These are phyloP conservation scores for Chamaecrista fasciculata DNA, from an alignment of 306 rosid genomes.

Conservation along the genomic window DNA sequence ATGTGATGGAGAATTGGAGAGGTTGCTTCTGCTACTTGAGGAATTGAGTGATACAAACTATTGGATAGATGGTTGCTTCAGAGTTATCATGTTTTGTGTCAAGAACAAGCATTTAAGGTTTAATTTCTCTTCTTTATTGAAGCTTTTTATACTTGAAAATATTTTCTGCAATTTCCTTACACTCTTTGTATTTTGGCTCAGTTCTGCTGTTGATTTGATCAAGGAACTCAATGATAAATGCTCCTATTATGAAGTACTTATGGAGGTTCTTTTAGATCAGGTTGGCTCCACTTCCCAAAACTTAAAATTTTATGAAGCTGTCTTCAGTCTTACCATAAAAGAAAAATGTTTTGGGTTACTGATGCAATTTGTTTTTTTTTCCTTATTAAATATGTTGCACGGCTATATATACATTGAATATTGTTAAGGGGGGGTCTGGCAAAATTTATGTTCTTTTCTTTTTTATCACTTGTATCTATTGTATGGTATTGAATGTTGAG, in stretches of 20 bases:
- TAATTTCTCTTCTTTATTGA: slow-evolving; percentile 13
- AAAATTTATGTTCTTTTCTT: neutral
- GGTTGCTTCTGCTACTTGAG: slow-evolving; percentile 53
- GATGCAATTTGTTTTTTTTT: neutral
- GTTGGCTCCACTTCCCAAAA: slow-evolving; percentile 44
- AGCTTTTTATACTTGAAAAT: neutral
- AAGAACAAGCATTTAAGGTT: slow-evolving; percentile 66
- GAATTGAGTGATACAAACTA: slow-evolving; percentile 51
- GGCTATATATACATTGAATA: neutral
- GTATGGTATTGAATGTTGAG: too few relatives aligned
- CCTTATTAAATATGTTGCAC: neutral
- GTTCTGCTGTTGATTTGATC: slow-evolving; percentile 57
- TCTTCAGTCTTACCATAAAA: slow-evolving; percentile 5
- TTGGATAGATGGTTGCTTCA: slow-evolving; percentile 78
- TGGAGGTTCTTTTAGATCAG: slow-evolving; percentile 58
- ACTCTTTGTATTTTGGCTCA: slow-evolving; percentile 33
- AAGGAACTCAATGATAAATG: slow-evolving; percentile 61
- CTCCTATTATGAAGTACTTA: slow-evolving; percentile 45
- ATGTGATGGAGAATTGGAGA: slow-evolving; percentile 57
- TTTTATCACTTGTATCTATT: too few relatives aligned
- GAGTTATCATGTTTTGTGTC: slow-evolving; percentile 57
- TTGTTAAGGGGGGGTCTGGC: neutral
- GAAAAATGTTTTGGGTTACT: neutral
- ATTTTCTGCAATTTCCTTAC: slow-evolving; percentile 8
- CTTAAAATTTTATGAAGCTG: neutral